These are phyloP conservation scores for Entomortierella parvispora DNA, from an alignment of 192 early-diverging fungal species.

Conservation along the genomic window DNA sequence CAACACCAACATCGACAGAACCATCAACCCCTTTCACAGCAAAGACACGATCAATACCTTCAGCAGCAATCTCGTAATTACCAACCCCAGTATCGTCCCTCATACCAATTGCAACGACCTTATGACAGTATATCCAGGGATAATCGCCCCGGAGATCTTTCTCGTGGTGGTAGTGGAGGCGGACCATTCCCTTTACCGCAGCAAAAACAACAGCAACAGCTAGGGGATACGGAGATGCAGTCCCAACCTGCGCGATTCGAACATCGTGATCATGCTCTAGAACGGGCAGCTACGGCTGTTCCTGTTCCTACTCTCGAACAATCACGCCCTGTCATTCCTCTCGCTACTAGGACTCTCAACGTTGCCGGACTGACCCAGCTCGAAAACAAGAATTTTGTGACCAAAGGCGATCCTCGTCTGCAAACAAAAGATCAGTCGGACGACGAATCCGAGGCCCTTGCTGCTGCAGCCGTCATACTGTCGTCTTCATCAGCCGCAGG, in stretches of 20 bases:
- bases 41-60: neutral
- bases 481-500: neutral
- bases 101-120: no score
- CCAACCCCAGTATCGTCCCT: no score
- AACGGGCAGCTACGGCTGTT: conserved; percentile 1
- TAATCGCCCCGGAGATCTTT: no score
- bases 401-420: neutral
- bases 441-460: no score
- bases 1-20: neutral
- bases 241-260: conserved; percentile 1
- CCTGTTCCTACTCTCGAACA: neutral
- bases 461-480: neutral
- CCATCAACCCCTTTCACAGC: neutral
- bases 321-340: no score
- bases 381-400: conserved; percentile 18
- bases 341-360: no score
- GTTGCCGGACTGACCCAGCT: conserved; percentile 2
- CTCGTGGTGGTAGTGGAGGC: no score
- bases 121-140: no score
- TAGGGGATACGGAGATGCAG: neutral
- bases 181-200: neutral
- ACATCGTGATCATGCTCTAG: conserved; percentile 15
- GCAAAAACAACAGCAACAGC: neutral
- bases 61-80: no score
- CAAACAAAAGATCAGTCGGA: neutral